Evolutionary conservation across 257 asterid genomes (phyloP), one percentile per base, ranked within the genome.

Genomic region (Misopates orontium): DNA sequence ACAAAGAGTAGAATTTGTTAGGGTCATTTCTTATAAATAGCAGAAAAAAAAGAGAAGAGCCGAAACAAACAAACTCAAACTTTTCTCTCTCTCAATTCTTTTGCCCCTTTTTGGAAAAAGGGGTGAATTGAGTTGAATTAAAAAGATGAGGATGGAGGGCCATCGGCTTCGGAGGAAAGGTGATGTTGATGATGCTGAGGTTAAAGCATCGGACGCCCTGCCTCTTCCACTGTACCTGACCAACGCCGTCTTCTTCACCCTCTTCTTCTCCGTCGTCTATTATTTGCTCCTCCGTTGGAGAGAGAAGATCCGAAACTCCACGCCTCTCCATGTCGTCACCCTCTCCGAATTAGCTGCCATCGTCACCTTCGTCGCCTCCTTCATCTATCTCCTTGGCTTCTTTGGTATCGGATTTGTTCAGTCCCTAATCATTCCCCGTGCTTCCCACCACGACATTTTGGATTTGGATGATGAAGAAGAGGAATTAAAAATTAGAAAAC

Each of bases 261-360:
- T 79, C 47, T 79, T 79, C 72, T 79, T 79, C 84, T 76, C 79
- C 64, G 79, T 70, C 48, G 81, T 79, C 36, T 76, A 79, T 47
- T 79, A 15, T 48, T 81, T 79, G 18, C 77, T 79, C 31, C 55
- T 61, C 57, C 76, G 81, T 0, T 79, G 84, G 84, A 71, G 83
- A 0, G 79, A 78, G 67, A 78, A 78, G 83, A 74, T 78, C 72
- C 79, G 77, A 45, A 71, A 74, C 36, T 75, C 81, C 64, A 69
- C 69, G 4, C 84, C 84, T 14, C 82, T 79, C 53, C 82, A 76
- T 22, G 44, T 76, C 58, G 68, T 76, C 17, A 66, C 67, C n/a
- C 64, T 72, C 20, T 79, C 82, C 41, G 82, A 79, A 64, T 69
- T 79, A 36, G 50, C 71, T 24, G 84, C 84, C 64, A 67, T 79